Percentiles rank a stretch among this genome's conserved stretches.
Conservation (phyloP, 2,329 filamentous ascomycete genomes). For the Fusarium denticulatum region DNA sequence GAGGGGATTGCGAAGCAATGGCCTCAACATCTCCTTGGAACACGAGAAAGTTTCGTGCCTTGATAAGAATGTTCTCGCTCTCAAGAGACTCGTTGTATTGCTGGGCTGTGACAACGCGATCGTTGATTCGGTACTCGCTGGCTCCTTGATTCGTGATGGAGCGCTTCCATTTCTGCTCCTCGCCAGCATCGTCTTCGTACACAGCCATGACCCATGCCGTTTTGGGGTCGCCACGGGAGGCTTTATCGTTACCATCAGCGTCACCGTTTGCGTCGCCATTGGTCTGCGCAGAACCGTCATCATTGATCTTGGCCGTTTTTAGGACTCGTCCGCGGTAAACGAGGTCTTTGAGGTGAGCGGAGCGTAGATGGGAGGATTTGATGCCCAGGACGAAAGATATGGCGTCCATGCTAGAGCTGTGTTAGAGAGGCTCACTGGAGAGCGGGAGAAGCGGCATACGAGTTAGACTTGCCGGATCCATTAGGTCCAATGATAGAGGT, state of each 20-base stretch:
- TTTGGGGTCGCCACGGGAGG: conserved; percentile 84
- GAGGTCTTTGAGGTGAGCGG: conserved; percentile 90
- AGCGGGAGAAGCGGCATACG: conserved; percentile 63
- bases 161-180: conserved; percentile 96
- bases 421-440: conserved; percentile 2
- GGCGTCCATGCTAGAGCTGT: conserved; percentile 83
- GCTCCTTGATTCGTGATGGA: conserved; percentile 87
- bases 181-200: conserved; percentile 95
- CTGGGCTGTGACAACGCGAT: conserved; percentile 84
- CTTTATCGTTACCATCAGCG: conserved; percentile 68
- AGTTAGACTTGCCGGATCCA: conserved; percentile 99
- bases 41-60: conserved; percentile 96
- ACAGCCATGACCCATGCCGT: conserved; percentile 99
- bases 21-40: conserved; percentile 98
- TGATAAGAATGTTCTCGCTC: conserved; percentile 95
- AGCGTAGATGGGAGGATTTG: conserved; percentile 97
- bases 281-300: conserved; percentile 78
- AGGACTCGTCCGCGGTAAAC: conserved; percentile 96
- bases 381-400: conserved; percentile 99
- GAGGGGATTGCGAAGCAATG: conserved; percentile 93
- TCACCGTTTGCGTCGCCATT: conserved; percentile 72
- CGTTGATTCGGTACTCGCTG: conserved; percentile 98
- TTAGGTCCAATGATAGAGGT: conserved; percentile 99
- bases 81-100: conserved; percentile 95
- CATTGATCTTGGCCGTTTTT: conserved; percentile 91